Evolutionary conservation across 176 grass and related monocot species (phyloP).

Genomic region (Pontederia crassipes): DNA sequence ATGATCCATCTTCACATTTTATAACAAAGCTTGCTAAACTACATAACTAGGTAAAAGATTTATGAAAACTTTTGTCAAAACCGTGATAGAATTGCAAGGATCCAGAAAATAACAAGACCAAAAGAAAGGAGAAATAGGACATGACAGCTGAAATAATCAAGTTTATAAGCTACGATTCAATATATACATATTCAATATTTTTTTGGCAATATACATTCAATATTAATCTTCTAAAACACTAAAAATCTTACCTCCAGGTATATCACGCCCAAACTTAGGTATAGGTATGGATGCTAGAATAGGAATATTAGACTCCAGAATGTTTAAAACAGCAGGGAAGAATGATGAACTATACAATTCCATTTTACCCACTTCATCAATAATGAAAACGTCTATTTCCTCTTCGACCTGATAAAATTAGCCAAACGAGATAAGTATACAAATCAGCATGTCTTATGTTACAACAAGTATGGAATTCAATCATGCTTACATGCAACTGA

Average conservation of each 20-base stretch:
- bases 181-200: too few relatives aligned
- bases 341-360: constrained; percentile 77
- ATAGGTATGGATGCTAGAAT: constrained; percentile 61
- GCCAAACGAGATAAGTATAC: constrained; percentile 19
- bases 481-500: constrained; percentile 50
- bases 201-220: too few relatives aligned
- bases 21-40: too few relatives aligned
- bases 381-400: constrained; percentile 70
- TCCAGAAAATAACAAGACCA: background rate
- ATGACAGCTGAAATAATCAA: too few relatives aligned
- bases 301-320: constrained; percentile 72
- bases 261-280: constrained; percentile 63
- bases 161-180: too few relatives aligned
- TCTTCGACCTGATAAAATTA: constrained; percentile 48
- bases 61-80: too few relatives aligned
- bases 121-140: too few relatives aligned
- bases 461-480: background rate
- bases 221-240: background rate
- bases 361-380: constrained; percentile 98
- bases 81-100: background rate
- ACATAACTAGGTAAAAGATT: too few relatives aligned
- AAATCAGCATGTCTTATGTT: background rate
- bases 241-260: constrained; percentile 57
- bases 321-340: constrained; percentile 74
- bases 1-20: too few relatives aligned